Evolutionary conservation across 1,284 basidiomycete genomes (phyloP), one percentile per base, ranked within the genome.

Genomic region (Lentinula novae-zelandiae): DNA sequence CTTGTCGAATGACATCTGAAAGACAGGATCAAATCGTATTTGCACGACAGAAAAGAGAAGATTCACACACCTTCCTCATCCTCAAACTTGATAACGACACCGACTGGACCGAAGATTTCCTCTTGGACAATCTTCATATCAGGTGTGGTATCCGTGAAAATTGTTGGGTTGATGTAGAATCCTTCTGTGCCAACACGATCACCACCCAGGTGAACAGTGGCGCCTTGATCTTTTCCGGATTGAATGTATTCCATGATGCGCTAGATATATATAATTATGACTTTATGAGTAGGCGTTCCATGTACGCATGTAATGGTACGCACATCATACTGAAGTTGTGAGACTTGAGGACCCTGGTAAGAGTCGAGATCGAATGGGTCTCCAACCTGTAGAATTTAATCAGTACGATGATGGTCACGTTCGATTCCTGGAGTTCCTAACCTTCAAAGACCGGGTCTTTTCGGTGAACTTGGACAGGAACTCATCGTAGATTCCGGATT

Each of bases 21-120:
- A 44, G 31, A 56, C 51, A 9, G 7, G 27, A 38, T 15, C n/a
- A 17, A n/a, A 53, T 39, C 39, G 61, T 64, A 13, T 57, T 9
- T 20, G 2, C 17, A 8, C 60, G 54, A 51, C 15, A 42, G 12
- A 10, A 17, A 44, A 1, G 50, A 39, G 8, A 20, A 12, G 31
- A 54, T 6, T 22, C 12, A 31, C 50, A 6, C 5, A 72, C 74
- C 74, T 60, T 80, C 78, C 67, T 88, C 88, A 44, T 85, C 80
- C 67, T 83, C 78, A 74, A 92, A 92, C 71, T 88, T 89, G 75
- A 85, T 82, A n/a, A 92, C 71, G 12, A 87, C 85, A 59, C 82
- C 84, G 54, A 93, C 90, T 46, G 94, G 94, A 22, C 93, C 95
- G 69, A 95, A 95, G 67, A 95, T 94, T 75, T 97, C 95, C 75